Evolutionary conservation across 1,284 basidiomycete species (phyloP).

Genomic region (Leccinum ponderosum): DNA sequence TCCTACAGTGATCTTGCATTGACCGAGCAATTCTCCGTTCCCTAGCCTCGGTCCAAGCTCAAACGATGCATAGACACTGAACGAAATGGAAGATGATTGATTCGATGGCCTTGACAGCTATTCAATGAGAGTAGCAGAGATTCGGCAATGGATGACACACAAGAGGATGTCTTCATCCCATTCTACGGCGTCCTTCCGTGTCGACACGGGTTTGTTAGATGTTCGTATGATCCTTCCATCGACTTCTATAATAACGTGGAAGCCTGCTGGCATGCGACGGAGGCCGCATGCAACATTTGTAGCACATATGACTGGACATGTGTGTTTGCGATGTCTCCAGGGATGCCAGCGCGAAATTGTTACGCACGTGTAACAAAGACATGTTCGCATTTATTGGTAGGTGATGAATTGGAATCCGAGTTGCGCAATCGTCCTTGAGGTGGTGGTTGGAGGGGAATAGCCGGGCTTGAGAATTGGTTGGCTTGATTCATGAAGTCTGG

Average conservation of each 20-base stretch:
- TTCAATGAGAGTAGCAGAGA: neutral
- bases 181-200: neutral
- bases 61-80: neutral
- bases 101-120: neutral
- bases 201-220: neutral
- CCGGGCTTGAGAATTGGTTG: neutral
- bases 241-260: neutral
- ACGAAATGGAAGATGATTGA: neutral
- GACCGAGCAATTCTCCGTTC: neutral
- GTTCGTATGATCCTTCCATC: neutral
- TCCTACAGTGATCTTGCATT: neutral
- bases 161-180: neutral
- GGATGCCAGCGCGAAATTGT: neutral
- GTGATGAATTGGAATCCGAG: neutral
- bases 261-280: neutral
- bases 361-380: neutral
- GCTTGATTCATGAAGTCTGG: neutral
- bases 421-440: neutral
- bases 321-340: neutral
- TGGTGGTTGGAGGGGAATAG: neutral
- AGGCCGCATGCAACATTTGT: neutral
- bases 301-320: neutral
- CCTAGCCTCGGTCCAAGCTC: neutral
- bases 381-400: neutral
- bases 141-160: neutral